A percentile compares a stretch with the other conserved stretches of the same genome.
Conservation (phyloP, 2,329 filamentous ascomycete species). For the Cladosporium sp. region DNA sequence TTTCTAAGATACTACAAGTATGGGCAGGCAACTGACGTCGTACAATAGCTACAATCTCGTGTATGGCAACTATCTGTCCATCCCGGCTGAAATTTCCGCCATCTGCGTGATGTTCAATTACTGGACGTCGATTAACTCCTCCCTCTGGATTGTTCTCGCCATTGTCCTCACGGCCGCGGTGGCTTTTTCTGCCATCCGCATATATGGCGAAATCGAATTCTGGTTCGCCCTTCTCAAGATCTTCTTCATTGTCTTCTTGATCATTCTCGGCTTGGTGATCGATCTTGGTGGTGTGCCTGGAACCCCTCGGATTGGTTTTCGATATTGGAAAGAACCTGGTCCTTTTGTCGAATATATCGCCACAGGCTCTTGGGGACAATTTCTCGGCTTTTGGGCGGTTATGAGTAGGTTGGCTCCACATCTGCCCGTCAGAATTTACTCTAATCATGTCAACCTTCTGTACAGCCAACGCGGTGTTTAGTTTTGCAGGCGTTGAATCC, state of each 20-base stretch:
- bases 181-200: conserved; percentile 29
- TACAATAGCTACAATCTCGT: conserved; percentile 15
- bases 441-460: not conserved
- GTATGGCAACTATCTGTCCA: conserved; percentile 27
- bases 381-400: conserved; percentile 37
- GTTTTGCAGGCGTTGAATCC: conserved; percentile 22
- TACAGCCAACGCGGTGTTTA: conserved; percentile 18
- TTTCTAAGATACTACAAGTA: not conserved
- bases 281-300: conserved; percentile 40
- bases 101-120: conserved; percentile 28
- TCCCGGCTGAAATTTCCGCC: conserved; percentile 30
- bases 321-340: conserved; percentile 41
- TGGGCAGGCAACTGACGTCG: no score
- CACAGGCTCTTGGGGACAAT: conserved; percentile 32
- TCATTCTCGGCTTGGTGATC: conserved; percentile 40
- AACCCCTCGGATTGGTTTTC: conserved; percentile 39
- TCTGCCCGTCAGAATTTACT: not conserved
- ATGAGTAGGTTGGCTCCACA: conserved; percentile 12
- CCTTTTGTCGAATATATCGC: conserved; percentile 40
- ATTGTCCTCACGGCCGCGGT: conserved; percentile 31
- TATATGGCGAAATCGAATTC: conserved; percentile 46
- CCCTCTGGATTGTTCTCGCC: conserved; percentile 31
- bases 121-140: conserved; percentile 30
- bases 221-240: conserved; percentile 44
- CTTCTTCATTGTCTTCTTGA: conserved; percentile 40